These are phyloP conservation scores for Diaporthe vexans DNA, from an alignment of 2,329 filamentous ascomycete species.

Conservation along the genomic window DNA sequence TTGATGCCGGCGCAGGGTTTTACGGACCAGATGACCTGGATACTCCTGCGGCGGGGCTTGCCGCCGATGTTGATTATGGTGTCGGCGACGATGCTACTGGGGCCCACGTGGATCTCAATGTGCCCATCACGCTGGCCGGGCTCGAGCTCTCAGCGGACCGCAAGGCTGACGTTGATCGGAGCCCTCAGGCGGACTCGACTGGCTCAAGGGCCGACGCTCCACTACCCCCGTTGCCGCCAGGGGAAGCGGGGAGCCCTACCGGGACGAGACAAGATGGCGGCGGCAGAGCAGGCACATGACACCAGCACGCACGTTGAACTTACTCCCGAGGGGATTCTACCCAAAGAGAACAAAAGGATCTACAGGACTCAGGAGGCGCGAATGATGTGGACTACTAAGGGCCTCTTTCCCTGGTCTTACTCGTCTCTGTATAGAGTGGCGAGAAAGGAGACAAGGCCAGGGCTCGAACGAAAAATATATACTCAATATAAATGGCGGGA, in stretches of 20 bases:
- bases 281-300: neutral
- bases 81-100: constrained; percentile 8
- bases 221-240: constrained; percentile 19
- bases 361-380: constrained; percentile 29
- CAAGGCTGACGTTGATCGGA: constrained; percentile 28
- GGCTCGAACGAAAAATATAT: neutral
- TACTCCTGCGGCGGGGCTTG: neutral
- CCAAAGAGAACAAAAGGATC: constrained; percentile 14
- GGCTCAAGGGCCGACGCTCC: constrained; percentile 17
- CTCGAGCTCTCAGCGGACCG: constrained; percentile 38
- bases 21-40: neutral
- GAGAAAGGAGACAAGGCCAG: constrained; percentile 3
- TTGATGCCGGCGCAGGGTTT: neutral
- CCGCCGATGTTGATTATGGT: neutral
- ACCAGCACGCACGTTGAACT: neutral
- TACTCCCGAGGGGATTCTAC: neutral
- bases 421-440: constrained; percentile 10
- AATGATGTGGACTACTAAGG: neutral
- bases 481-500: neutral
- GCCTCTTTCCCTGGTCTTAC: neutral
- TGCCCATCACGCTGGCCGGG: constrained; percentile 39
- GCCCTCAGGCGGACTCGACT: constrained; percentile 3
- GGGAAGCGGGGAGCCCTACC: neutral
- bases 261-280: neutral
- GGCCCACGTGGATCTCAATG: constrained; percentile 15